Evolutionary conservation across 139 green algal genomes (phyloP).

Genomic region (Yamagishiella unicocca): DNA sequence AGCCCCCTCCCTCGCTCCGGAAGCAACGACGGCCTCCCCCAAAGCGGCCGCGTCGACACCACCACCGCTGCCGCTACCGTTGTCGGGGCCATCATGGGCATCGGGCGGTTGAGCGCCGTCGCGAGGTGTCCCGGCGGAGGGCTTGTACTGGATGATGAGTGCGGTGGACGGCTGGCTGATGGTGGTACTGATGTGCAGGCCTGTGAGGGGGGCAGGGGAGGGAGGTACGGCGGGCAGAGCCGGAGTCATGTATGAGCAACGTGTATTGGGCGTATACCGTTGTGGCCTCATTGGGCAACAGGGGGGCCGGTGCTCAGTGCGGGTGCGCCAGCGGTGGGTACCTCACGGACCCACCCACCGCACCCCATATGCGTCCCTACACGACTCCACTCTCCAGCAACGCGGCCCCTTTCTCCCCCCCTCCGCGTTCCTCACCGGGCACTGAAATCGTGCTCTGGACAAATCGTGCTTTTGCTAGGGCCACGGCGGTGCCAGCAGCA

Average conservation of each 20-base stretch:
- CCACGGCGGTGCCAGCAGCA: not conserved
- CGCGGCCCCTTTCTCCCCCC: too few relatives aligned
- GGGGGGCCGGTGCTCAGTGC: too few relatives aligned
- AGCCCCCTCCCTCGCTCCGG: not conserved
- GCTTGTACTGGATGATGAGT: not conserved
- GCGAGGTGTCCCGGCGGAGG: too few relatives aligned
- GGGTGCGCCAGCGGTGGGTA: too few relatives aligned
- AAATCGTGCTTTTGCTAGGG: not conserved
- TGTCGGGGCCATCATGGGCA: not conserved
- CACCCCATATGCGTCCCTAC: too few relatives aligned
- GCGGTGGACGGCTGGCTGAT: constrained; percentile 23
- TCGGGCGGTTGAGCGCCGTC: not conserved
- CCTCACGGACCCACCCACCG: too few relatives aligned
- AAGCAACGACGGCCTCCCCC: too few relatives aligned
- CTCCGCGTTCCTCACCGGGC: not conserved
- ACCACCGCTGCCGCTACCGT: not conserved
- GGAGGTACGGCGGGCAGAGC: too few relatives aligned
- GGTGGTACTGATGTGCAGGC: not conserved
- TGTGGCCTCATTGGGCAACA: too few relatives aligned
- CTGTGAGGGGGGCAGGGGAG: not conserved
- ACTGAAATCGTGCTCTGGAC: not conserved
- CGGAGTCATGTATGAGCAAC: too few relatives aligned
- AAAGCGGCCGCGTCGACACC: not conserved
- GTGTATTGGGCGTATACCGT: too few relatives aligned
- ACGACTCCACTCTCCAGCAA: too few relatives aligned